Base-by-base conservation (phyloP, 306 rosid genomes). In the Quercus variabilis region DNA sequence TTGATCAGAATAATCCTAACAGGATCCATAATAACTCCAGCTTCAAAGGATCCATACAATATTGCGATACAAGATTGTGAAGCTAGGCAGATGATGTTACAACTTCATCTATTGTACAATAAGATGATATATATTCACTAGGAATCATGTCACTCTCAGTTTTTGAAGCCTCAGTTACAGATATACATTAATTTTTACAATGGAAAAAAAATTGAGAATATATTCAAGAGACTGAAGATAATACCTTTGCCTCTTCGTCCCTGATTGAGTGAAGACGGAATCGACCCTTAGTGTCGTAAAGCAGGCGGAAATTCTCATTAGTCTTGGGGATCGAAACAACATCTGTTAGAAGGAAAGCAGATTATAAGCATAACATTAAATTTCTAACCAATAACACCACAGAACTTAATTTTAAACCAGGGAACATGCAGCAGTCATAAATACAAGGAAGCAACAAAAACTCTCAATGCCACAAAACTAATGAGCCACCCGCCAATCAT, bases 171-270 rank as follows among this genome's bases (percentile, higher is more conserved):
- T 21, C 67, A 4, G 30, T 21, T 59, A 59, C 4, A 60, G 31
- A 23, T 23, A 7, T 7, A 62, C 38, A 62, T 31, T 35, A 72
- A 25, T 60, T 26, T 72, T 38, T 14, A 12, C 11, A 52, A 21
- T 6, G 3, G 30, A 7, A 12, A 71, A 46, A 41, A 8, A 51
- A 11, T 5, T 19, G 8, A 46, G 51, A 9, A 14, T 13, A 20
- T n/a, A 2, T 55, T 70, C 23, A 4, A 5, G 52, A 55, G 56
- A 76, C 46, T 18, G 31, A 38, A 70, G 12, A 5, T 1, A 71
- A 49, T 33, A 93, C 98, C 98, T 91, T 93, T 0, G 97, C 87
- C 88, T 91, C 96, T 0, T 93, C 98, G 46, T 93, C 98, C 81
- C 91, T 91, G 72, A 93, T 62, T 0, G 97, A 87, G 82, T 91